Conservation (phyloP, 163 green algal species). For the Volvox carteri region DNA sequence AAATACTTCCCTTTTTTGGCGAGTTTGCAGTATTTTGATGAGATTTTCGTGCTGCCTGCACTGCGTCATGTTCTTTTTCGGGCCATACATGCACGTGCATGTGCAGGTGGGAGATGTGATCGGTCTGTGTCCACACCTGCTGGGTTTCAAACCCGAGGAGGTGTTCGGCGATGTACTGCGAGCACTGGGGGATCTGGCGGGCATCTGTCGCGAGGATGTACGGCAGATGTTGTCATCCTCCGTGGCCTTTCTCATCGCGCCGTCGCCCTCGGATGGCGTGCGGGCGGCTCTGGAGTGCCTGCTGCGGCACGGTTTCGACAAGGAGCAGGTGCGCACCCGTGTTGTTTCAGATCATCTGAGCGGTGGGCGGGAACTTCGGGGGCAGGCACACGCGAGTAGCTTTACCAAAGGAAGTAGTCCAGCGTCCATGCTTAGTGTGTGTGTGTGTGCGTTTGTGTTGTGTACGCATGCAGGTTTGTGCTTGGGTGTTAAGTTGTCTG, state of each 20-base stretch:
- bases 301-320: conserved; percentile 5
- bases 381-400: too few relatives aligned
- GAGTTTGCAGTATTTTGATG: too few relatives aligned
- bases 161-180: conserved; percentile 60
- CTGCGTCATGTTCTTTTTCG: background rate
- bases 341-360: too few relatives aligned
- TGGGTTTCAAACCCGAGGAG: conserved; percentile 54
- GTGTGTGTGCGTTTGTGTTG: background rate
- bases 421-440: too few relatives aligned
- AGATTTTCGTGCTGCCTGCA: too few relatives aligned
- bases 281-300: conserved; percentile 37
- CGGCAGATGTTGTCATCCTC: conserved; percentile 14
- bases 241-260: conserved; percentile 55
- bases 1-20: too few relatives aligned
- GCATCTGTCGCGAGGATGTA: conserved; percentile 30
- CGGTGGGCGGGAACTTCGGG: too few relatives aligned
- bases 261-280: conserved; percentile 18
- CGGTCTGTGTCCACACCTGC: conserved; percentile 60
- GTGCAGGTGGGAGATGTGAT: conserved; percentile 46
- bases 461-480: too few relatives aligned
- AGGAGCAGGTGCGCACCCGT: conserved; percentile 15
- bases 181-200: conserved; percentile 38
- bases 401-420: too few relatives aligned
- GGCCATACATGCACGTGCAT: background rate
- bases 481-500: too few relatives aligned